Evolutionary conservation across 768 basidiomycete species (phyloP), one percentile per base, ranked within the genome.

Genomic region (Daedaleopsis nitida): DNA sequence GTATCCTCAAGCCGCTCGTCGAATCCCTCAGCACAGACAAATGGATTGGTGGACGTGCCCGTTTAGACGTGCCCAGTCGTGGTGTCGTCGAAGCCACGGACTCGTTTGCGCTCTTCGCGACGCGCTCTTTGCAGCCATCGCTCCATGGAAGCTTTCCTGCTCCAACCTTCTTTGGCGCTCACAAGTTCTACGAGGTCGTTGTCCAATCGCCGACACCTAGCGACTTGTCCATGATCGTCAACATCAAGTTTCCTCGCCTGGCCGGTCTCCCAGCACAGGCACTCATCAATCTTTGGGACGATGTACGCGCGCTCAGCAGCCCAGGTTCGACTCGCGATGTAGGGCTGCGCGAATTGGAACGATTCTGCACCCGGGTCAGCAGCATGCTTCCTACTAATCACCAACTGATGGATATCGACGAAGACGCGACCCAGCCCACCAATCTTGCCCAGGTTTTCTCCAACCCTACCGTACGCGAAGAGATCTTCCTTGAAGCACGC

Each of bases 41-140:
- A 62, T 87, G 86, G 84, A 84, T 95, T 58, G 92, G 96, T 57
- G 84, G 78, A 51, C 78, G 82, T 53, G 92, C 87, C 13, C 77
- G 74, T 34, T 74, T 98, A 47, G 81, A 89, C 12, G 80, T 96
- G 16, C 90, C 94, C 1, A 85, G 88, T 52, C 83, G 86, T 51
- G 91, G 90, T 6, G 78, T 75, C 37, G 86, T 97, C 34, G 80
- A 84, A 57, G 96, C 94, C 0, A 83, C 86, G 19, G 85, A 91
- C 47, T 80, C 81, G 19, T 99, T 98, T 74, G 86, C 88, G 42
- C 71, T 99, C 16, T 97, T 98, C 69, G 95, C 92, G 0, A 98
- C 96, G 7, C 78, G 96, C 51, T 95, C 94, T 1, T 73, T 84
- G 5, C 64, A 75, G 7, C 79, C 83, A 5, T 80, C 81, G 3